These are phyloP conservation scores for Colletotrichum sansevieriae DNA, from an alignment of 2,329 filamentous ascomycete species.

Conservation along the genomic window DNA sequence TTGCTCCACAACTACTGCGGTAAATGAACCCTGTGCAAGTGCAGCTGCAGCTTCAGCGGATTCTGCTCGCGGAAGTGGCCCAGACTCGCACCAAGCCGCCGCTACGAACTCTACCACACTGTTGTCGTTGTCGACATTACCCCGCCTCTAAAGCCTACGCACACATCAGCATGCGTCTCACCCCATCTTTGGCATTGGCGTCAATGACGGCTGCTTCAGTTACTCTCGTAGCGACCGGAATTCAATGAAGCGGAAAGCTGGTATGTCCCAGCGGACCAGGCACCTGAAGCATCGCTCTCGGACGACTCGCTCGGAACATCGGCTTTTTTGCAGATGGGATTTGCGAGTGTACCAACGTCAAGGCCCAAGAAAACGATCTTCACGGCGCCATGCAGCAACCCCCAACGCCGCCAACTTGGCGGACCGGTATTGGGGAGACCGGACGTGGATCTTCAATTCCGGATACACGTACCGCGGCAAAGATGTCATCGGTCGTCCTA, in stretches of 20 bases:
- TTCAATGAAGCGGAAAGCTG: not conserved
- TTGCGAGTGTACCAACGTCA: constrained; percentile 10
- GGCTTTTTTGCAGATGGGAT: constrained; percentile 8
- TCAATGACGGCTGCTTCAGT: not conserved
- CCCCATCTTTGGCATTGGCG: not conserved
- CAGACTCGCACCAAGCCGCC: constrained; percentile 15
- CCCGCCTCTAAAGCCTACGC: constrained; percentile 22
- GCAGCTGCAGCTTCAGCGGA: constrained; percentile 25
- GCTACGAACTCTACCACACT: constrained; percentile 24
- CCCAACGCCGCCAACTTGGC: constrained; percentile 25
- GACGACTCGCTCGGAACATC: not conserved
- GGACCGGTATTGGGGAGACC: constrained; percentile 14
- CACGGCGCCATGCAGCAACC: constrained; percentile 19
- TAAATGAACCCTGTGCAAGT: not conserved
- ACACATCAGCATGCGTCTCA: constrained; percentile 9
- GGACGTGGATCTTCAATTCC: constrained; percentile 16
- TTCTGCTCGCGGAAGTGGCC: constrained; percentile 6
- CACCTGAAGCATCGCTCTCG: not conserved
- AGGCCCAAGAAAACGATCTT: constrained; percentile 22
- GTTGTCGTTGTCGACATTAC: constrained; percentile 5
- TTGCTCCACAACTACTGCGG: not conserved
- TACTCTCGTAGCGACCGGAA: not conserved
- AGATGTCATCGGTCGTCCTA: not conserved
- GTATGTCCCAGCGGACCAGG: not conserved
- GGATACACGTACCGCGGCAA: not conserved